phyloP scores from a whole-genome alignment of 345 rosid species.

The Euclidium syriacum region DNA sequence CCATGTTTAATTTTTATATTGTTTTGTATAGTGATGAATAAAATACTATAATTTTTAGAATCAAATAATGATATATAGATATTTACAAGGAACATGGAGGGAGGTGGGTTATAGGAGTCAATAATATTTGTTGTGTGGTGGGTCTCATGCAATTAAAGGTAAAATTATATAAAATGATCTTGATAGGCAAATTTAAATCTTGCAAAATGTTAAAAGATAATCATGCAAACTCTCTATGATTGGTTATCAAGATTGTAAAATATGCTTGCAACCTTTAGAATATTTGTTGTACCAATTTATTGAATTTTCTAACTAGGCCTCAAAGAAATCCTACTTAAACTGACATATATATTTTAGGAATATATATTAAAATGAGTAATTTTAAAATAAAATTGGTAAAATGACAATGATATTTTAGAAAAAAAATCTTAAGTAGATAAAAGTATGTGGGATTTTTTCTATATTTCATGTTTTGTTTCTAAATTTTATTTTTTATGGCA shows the following conservation, averaged over 20 bases:
- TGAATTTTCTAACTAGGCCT: too few species aligned
- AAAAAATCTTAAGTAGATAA: too few species aligned
- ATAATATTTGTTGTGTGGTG: conserved; percentile 18
- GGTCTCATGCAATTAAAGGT: conserved; percentile 15
- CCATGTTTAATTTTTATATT: not conserved
- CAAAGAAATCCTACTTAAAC: too few species aligned
- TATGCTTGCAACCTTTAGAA: not conserved
- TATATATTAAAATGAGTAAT: too few species aligned
- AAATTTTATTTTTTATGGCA: too few species aligned
- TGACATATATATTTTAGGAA: too few species aligned
- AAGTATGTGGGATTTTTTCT: too few species aligned
- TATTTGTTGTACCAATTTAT: too few species aligned
- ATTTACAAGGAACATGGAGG: conserved; percentile 17
- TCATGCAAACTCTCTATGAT: not conserved
- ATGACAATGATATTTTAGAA: too few species aligned
- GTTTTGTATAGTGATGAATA: not conserved
- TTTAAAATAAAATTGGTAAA: too few species aligned
- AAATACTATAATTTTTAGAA: not conserved
- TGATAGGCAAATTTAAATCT: not conserved
- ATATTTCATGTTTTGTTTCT: too few species aligned
- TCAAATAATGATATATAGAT: conserved; percentile 11
- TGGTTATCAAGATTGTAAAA: not conserved
- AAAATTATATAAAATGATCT: not conserved
- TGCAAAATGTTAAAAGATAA: not conserved
- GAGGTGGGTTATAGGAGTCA: conserved; percentile 24